Evolutionary conservation across 768 basidiomycete genomes (phyloP).

Genomic region (Candolleomyces efflorescens): DNA sequence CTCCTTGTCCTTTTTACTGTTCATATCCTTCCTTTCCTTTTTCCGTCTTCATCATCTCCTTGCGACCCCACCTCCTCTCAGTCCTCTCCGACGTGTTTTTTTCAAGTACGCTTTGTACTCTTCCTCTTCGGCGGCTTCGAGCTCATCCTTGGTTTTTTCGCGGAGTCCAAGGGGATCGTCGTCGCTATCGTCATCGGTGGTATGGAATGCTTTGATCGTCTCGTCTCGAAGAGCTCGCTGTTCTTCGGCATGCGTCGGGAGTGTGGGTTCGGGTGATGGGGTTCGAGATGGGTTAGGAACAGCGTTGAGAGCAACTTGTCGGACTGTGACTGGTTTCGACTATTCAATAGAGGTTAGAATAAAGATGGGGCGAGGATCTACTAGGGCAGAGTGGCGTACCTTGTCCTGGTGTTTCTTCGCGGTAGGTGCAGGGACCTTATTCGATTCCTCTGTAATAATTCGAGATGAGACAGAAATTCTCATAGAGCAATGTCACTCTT

Average conservation of each 20-base stretch:
- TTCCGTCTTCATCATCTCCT: slow-evolving; percentile 12
- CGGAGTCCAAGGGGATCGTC: slow-evolving; percentile 71
- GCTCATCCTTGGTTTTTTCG: slow-evolving; percentile 75
- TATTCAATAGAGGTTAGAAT: slow-evolving; percentile 19
- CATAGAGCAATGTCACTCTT: not conserved
- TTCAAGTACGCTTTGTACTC: slow-evolving; percentile 83
- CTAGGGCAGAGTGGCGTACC: slow-evolving; percentile 26
- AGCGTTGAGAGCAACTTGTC: slow-evolving; percentile 66
- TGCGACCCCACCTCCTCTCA: slow-evolving; percentile 19
- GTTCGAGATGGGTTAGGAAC: slow-evolving; percentile 55
- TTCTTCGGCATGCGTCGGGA: slow-evolving; percentile 70
- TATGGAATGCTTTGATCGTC: slow-evolving; percentile 81
- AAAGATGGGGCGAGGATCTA: too few relatives aligned
- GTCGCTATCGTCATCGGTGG: slow-evolving; percentile 38
- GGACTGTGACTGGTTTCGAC: slow-evolving; percentile 71
- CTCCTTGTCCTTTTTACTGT: slow-evolving; percentile 39
- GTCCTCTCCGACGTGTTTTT: slow-evolving; percentile 72
- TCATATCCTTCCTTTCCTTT: slow-evolving; percentile 21
- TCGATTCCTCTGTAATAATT: slow-evolving; percentile 69
- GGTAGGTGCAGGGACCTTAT: slow-evolving; percentile 33
- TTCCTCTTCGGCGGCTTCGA: slow-evolving; percentile 73
- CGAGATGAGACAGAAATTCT: too few relatives aligned
- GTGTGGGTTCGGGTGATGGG: slow-evolving; percentile 48
- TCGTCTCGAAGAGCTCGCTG: slow-evolving; percentile 72
- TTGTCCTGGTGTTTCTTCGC: slow-evolving; percentile 42